phyloP scores from a whole-genome alignment of 192 early-diverging fungal genomes.

The Mortierella claussenii region DNA sequence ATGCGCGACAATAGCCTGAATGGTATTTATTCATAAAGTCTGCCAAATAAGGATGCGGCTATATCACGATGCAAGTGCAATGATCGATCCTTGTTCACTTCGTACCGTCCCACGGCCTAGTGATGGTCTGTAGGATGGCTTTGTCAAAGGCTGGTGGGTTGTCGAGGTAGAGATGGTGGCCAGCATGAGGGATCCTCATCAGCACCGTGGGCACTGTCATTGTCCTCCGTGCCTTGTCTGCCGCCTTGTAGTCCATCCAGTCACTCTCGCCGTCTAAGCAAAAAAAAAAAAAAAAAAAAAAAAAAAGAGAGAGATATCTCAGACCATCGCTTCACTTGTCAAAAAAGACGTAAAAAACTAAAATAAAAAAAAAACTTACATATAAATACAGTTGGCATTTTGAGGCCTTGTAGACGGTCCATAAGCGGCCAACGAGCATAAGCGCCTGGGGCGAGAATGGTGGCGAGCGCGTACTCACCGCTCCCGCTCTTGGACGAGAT shows the following conservation, averaged over 20 bases:
- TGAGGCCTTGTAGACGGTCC: constrained; percentile 65
- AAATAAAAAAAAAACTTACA: constrained; percentile 49
- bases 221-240: constrained; percentile 65
- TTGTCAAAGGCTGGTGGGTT: constrained; percentile 81
- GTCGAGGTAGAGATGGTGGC: constrained; percentile 91
- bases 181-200: constrained; percentile 65
- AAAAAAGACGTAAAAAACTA: neutral
- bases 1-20: neutral
- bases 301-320: too few species aligned
- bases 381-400: constrained; percentile 81
- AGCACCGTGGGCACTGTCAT: constrained; percentile 65
- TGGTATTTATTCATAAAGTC: neutral
- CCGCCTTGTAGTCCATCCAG: constrained; percentile 91
- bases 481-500: constrained; percentile 80
- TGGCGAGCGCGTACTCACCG: constrained; percentile 85
- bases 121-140: constrained; percentile 55
- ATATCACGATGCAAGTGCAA: too few species aligned
- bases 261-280: constrained; percentile 76
- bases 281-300: neutral
- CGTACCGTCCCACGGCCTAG: constrained; percentile 55
- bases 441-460: constrained; percentile 82
- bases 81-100: neutral
- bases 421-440: constrained; percentile 83
- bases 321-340: too few species aligned
- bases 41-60: neutral